Percentiles rank a stretch among this genome's conserved stretches.
Evolutionary conservation across 228 moss, liverwort and hornwort genomes (phyloP).

Genomic region (Sphagnum magellanicum): DNA sequence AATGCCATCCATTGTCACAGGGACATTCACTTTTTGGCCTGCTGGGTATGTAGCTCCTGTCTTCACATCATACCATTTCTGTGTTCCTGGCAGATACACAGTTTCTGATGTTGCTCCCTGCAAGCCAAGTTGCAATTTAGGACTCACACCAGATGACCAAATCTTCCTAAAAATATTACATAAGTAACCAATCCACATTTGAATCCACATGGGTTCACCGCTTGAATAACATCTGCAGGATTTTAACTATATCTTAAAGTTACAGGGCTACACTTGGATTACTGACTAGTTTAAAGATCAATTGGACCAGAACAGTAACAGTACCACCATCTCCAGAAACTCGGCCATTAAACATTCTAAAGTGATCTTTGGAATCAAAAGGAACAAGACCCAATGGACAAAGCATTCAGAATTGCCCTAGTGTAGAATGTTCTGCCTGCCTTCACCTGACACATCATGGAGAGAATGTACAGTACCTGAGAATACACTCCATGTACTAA

Average conservation of each 20-base stretch:
- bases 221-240: neutral
- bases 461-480: slow-evolving; percentile 30
- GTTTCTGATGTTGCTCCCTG: slow-evolving; percentile 80
- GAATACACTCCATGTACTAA: slow-evolving; percentile 91
- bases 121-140: neutral
- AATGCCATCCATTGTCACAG: slow-evolving; percentile 64
- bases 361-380: too few relatives aligned
- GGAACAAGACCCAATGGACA: neutral
- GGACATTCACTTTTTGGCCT: slow-evolving; percentile 58
- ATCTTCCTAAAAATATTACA: slow-evolving; percentile 1
- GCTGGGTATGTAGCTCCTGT: slow-evolving; percentile 65
- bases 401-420: neutral
- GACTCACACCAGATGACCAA: neutral
- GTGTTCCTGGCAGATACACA: slow-evolving; percentile 82
- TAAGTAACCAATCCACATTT: neutral
- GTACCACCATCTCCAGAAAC: too few relatives aligned
- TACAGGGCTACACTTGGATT: too few relatives aligned
- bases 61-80: slow-evolving; percentile 75
- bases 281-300: too few relatives aligned
- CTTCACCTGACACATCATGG: too few relatives aligned
- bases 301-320: too few relatives aligned
- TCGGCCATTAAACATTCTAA: too few relatives aligned
- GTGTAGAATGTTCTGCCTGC: too few relatives aligned
- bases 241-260: neutral
- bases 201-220: too few relatives aligned